Conservation (phyloP, 2,329 filamentous ascomycete genomes). For the Fusarium sp. region DNA sequence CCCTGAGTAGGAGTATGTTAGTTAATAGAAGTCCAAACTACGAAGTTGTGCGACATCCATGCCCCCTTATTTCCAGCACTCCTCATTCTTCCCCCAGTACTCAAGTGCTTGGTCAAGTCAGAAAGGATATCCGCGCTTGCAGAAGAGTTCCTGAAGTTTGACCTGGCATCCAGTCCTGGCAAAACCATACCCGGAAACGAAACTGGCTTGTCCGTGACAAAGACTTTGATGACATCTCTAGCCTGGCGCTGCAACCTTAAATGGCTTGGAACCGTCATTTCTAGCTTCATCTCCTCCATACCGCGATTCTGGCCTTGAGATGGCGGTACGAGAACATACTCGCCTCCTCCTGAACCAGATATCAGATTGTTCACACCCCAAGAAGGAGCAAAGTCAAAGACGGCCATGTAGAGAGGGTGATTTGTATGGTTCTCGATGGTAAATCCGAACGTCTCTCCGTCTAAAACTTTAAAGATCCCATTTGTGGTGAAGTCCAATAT, state of each 20-base stretch:
- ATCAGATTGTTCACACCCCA: neutral
- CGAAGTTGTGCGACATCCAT: neutral
- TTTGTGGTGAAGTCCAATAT: fast-evolving
- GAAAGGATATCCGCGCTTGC: neutral
- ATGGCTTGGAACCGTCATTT: neutral
- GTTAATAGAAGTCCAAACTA: neutral
- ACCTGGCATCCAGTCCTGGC: neutral
- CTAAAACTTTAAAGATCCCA: fast-evolving
- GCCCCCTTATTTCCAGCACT: neutral
- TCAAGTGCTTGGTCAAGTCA: neutral
- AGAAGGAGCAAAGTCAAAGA: neutral
- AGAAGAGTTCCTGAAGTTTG: fast-evolving
- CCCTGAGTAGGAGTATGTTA: fast-evolving
- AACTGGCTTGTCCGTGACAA: neutral
- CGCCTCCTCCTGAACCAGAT: neutral
- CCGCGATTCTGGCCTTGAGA: fast-evolving
- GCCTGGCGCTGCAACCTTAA: neutral
- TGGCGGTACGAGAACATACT: neutral
- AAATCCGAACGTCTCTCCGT: fast-evolving
- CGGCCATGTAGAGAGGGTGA: neutral
- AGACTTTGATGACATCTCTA: neutral
- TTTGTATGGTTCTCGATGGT: neutral
- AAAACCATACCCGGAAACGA: neutral
- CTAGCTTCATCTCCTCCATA: fast-evolving
- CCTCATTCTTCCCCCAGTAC: neutral